phyloP scores from a whole-genome alignment of 768 basidiomycete species.

The Lactarius sp. region DNA sequence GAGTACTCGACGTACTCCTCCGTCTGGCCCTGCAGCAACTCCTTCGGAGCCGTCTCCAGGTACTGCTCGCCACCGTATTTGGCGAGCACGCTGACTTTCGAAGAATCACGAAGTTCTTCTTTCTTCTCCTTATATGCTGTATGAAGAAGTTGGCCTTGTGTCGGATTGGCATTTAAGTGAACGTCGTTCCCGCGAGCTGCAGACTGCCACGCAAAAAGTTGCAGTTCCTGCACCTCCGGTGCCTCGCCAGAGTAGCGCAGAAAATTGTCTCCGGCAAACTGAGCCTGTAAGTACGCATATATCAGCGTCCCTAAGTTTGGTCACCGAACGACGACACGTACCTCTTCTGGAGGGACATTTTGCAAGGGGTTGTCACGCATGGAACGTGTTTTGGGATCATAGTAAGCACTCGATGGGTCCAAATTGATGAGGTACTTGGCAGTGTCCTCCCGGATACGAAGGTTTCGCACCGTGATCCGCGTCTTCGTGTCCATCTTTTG shows the following conservation, averaged over 20 bases:
- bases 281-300: conserved; percentile 47
- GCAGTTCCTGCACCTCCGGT: conserved; percentile 85
- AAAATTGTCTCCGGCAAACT: conserved; percentile 97
- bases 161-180: conserved; percentile 93
- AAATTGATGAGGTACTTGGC: conserved; percentile 98
- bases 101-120: conserved; percentile 82
- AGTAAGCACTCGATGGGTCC: conserved; percentile 93
- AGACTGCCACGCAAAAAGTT: conserved; percentile 97
- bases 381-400: conserved; percentile 98
- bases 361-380: conserved; percentile 95
- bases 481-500: conserved; percentile 98
- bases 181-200: conserved; percentile 90
- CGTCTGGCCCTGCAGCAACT: conserved; percentile 91
- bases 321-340: conserved; percentile 37
- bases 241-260: conserved; percentile 88
- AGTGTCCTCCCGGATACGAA: conserved; percentile 98
- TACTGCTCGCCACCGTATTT: conserved; percentile 96
- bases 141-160: conserved; percentile 89
- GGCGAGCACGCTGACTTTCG: conserved; percentile 82
- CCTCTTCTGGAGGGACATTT: conserved; percentile 80
- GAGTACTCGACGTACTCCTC: conserved; percentile 98
- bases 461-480: conserved; percentile 94
- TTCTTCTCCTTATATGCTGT: conserved; percentile 90
- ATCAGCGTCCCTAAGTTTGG: conserved; percentile 4
- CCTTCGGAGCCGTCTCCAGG: conserved; percentile 83